Base-by-base conservation (phyloP, 2,329 filamentous ascomycete genomes). In the Aureobasidium subglaciale region DNA sequence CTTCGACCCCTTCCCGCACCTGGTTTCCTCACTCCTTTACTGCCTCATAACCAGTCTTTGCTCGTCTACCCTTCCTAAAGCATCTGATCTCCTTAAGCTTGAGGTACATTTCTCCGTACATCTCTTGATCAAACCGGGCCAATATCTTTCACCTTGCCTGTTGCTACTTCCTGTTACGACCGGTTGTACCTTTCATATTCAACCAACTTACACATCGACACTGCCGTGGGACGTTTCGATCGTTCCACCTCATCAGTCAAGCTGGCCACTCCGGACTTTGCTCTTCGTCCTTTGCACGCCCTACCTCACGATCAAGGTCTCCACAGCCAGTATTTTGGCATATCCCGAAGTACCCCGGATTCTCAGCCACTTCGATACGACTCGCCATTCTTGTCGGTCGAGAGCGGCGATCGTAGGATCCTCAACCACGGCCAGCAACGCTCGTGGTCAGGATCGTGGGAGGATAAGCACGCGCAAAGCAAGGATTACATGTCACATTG, bases 401-500 rank as follows among this genome's bases (percentile, higher is more conserved):
- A 52, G 41, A 45, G 50, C 15, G 49, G 46, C 34, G 52, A 58
- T 16, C 48, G 24, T 22, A 56, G 43, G 24, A 29, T 35, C 35
- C 40, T 25, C 40, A 38, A 43, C 18, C 25, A 16, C 46, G 53
- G 63, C 55, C 61, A 60, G 34, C 56, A 61, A 60, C 60, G 61
- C 63, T 61, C 63, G 69, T 69, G 67, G 63, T 67, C 65, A 54
- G 57, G 58, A 46, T 49, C 59, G 50, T 57, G 58, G 58, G 62
- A 63, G 58, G 59, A 58, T 45, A 54, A 62, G 61, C 63, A 63
- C 57, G 58, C 58, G 46, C 48, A 58, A 61, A 61, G 62, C 59
- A 63, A 65, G 61, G 60, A 61, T 63, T 67, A 64, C 60, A 70
- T 70, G 67, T 68, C 67, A 65, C 62, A 67, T 56, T 62, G 63